These are phyloP conservation scores for Vitis riparia DNA, from an alignment of 164 flowering plant genomes.

Conservation along the genomic window DNA sequence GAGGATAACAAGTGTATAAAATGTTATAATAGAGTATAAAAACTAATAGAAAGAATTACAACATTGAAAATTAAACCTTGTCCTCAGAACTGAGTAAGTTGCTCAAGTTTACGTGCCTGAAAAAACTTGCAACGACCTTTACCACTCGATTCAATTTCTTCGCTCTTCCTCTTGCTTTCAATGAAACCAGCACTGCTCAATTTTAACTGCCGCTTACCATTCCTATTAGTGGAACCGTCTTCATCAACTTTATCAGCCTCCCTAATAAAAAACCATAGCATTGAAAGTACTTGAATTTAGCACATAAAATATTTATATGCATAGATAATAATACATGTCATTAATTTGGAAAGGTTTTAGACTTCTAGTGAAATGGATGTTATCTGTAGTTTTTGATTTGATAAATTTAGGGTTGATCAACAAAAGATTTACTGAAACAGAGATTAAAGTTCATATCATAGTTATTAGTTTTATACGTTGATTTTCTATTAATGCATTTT, in stretches of 20 bases:
- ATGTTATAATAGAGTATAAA: too few relatives aligned
- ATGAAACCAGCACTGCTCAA: conserved; percentile 68
- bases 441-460: too few relatives aligned
- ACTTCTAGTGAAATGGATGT: too few relatives aligned
- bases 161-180: conserved; percentile 62
- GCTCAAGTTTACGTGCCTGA: conserved; percentile 86
- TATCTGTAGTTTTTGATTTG: too few relatives aligned
- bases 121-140: conserved; percentile 90
- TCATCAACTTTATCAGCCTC: conserved; percentile 64
- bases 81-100: conserved; percentile 39
- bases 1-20: too few relatives aligned
- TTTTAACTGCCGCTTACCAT: conserved; percentile 63
- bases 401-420: too few relatives aligned
- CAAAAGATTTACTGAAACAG: too few relatives aligned
- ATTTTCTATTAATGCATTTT: too few relatives aligned
- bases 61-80: too few relatives aligned
- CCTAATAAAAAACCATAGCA: conserved; percentile 14
- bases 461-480: too few relatives aligned
- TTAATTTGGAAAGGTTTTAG: too few relatives aligned
- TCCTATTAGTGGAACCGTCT: conserved; percentile 33
- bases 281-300: not conserved
- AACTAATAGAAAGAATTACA: too few relatives aligned
- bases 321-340: not conserved
- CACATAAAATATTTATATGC: not conserved
- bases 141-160: conserved; percentile 85